Base-by-base conservation (phyloP, 202 grass and related monocot species). In the Brachypodium distachyon region DNA sequence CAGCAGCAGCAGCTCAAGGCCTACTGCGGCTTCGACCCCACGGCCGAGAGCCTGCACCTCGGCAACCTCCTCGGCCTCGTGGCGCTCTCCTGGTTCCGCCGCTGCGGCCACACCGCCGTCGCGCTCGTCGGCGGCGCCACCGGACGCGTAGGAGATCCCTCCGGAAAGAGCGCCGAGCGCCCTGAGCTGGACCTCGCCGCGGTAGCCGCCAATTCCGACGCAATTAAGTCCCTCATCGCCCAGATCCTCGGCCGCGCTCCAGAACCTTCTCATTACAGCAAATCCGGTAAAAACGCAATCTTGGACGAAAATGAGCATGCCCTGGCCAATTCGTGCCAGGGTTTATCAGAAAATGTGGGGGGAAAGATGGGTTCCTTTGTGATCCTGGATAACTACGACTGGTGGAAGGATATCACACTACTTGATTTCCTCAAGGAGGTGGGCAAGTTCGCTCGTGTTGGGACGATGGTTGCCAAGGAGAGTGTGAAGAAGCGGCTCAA, bases 1-100 rank as follows among this genome's bases (percentile, higher is more conserved):
- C 73, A 61, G 55, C 54, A 61, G 39, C 54, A 33, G 39, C 11
- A 77, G 21, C 76, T 94, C 38, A 98, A 88, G 82, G 95, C 82
- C 3, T 98, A 94, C 77, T 98, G 95, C 21, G 95, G 91, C 56
- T 94, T 97, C 73, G 95, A 98, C 53, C 91, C 95, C 5, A 94
- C 91, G 10, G 95, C 91, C 0, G 89, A 97, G 87, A 98, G 95
- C 59, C 80, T 94, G 70, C 95, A 97, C 56, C 87, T 97, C 12
- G 95, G 91, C 11, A 97, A 97, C 73, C 87, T 98, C 13, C 87
- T 98, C 33, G 95, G 91, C 47, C 81, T 98, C 39, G 82, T 98
- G 18, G 87, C 85, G 49, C 84, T 98, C 38, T 98, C 95, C 58
- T 98, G 95, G 95, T 98, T 94, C 87, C 91, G 88, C 73, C 89